Conservation (phyloP, 208 protist genomes). For the Crithidia acanthocephali region DNA sequence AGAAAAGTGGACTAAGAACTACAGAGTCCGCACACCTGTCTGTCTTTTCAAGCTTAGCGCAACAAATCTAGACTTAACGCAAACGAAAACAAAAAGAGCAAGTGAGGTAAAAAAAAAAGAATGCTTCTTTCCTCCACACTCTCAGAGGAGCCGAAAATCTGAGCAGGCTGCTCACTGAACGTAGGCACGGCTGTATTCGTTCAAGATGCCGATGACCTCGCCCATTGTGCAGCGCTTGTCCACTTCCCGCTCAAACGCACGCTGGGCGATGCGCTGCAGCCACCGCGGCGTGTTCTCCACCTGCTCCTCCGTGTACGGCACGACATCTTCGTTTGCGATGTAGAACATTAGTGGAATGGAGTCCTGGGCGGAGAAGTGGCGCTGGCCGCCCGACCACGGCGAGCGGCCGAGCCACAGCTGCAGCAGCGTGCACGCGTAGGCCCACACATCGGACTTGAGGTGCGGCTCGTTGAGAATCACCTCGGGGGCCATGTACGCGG, state of each 20-base stretch:
- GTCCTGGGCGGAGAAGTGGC: conserved; percentile 30
- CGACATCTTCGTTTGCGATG: conserved; percentile 50
- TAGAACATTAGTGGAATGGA: conserved; percentile 66
- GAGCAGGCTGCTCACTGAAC: not conserved
- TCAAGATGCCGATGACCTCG: conserved; percentile 56
- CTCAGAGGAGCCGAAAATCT: too few relatives aligned
- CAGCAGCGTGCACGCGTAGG: conserved; percentile 65
- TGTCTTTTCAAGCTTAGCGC: too few relatives aligned
- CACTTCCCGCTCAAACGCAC: conserved; percentile 53
- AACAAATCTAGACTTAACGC: too few relatives aligned
- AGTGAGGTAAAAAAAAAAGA: too few relatives aligned
- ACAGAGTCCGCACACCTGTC: too few relatives aligned
- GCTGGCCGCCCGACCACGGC: conserved; percentile 43
- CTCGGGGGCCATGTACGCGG: conserved; percentile 76
- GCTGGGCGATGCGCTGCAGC: conserved; percentile 55
- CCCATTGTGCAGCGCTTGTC: conserved; percentile 48
- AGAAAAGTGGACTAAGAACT: too few relatives aligned
- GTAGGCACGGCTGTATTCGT: conserved; percentile 41
- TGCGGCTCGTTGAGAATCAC: conserved; percentile 53
- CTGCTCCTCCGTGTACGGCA: conserved; percentile 47
- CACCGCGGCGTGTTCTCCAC: conserved; percentile 44
- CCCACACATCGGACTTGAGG: conserved; percentile 73
- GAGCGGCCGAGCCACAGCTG: conserved; percentile 49
- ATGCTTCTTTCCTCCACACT: too few relatives aligned
- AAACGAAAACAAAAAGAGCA: too few relatives aligned